A percentile compares a stretch with the other conserved stretches of the same genome.
These are phyloP conservation scores for Saussurea involucrata DNA, from an alignment of 129 eudicot genomes.

Conservation along the genomic window DNA sequence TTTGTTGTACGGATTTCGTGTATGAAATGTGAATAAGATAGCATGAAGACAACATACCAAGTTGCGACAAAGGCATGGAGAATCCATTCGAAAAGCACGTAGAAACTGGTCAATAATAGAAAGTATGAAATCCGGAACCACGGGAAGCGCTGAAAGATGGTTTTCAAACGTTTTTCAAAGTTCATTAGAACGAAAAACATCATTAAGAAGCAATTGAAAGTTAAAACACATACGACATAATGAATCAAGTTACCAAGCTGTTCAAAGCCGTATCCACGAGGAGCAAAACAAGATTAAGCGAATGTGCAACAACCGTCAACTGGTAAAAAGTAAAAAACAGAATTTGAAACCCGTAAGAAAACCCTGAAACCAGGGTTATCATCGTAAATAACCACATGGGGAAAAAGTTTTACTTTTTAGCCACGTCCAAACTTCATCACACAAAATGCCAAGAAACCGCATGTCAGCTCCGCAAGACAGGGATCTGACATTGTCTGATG, in stretches of 20 bases:
- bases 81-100: conserved; percentile 75
- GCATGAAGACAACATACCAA: conserved; percentile 36
- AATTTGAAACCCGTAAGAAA: not conserved
- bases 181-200: not conserved
- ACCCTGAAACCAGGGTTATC: not conserved
- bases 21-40: not conserved
- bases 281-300: conserved; percentile 61
- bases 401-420: too few relatives aligned
- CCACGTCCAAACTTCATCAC: too few relatives aligned
- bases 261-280: conserved; percentile 79
- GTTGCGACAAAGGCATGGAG: conserved; percentile 53
- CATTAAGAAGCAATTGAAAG: not conserved
- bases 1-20: not conserved
- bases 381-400: too few relatives aligned
- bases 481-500: too few relatives aligned
- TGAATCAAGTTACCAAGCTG: conserved; percentile 51
- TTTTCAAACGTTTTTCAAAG: not conserved
- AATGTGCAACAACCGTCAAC: conserved; percentile 72
- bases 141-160: conserved; percentile 59
- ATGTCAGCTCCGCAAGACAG: too few relatives aligned
- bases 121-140: conserved; percentile 76
- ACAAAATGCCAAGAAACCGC: too few relatives aligned
- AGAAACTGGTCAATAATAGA: conserved; percentile 50
- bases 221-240: not conserved
- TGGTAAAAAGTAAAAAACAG: conserved; percentile 19